phyloP scores from a whole-genome alignment of 2,329 filamentous ascomycete species.

The Alternaria angustiovoidea region DNA sequence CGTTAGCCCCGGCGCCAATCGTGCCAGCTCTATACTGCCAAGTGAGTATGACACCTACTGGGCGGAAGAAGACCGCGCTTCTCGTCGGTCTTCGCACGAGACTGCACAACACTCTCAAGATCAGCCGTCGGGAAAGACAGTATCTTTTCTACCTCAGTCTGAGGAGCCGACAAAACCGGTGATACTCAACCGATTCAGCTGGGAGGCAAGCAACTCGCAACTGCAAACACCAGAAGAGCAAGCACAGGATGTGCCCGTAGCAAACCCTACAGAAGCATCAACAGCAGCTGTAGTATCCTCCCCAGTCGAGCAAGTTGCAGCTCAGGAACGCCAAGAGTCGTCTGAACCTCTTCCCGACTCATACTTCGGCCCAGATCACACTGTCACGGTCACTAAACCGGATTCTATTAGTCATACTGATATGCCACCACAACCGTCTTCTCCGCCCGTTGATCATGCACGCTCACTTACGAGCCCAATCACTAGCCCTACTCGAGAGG shows the following conservation, averaged over 20 bases:
- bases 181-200: conserved; percentile 42
- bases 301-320: conserved; percentile 23
- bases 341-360: conserved; percentile 31
- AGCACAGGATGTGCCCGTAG: conserved; percentile 11
- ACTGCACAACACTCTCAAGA: conserved; percentile 29
- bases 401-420: conserved; percentile 31
- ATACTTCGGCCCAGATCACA: conserved; percentile 41
- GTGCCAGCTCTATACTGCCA: conserved; percentile 70
- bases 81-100: conserved; percentile 44
- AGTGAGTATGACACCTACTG: conserved; percentile 75
- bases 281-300: conserved; percentile 17
- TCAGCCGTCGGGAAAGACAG: conserved; percentile 14
- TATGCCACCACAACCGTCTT: conserved; percentile 19
- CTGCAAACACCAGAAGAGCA: conserved; percentile 19
- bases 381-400: conserved; percentile 31
- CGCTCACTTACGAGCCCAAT: conserved; percentile 27
- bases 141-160: conserved; percentile 18
- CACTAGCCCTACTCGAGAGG: conserved; percentile 31
- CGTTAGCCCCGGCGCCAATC: conserved; percentile 35
- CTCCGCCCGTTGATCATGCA: conserved; percentile 26
- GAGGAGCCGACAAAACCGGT: conserved; percentile 27
- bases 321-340: conserved; percentile 27
- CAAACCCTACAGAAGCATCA: conserved; percentile 20
- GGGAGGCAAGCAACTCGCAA: conserved; percentile 36
- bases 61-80: conserved; percentile 58